Evolutionary conservation across 805 yeast species (phyloP).

Genomic region (Cyberlindnera saturnus): DNA sequence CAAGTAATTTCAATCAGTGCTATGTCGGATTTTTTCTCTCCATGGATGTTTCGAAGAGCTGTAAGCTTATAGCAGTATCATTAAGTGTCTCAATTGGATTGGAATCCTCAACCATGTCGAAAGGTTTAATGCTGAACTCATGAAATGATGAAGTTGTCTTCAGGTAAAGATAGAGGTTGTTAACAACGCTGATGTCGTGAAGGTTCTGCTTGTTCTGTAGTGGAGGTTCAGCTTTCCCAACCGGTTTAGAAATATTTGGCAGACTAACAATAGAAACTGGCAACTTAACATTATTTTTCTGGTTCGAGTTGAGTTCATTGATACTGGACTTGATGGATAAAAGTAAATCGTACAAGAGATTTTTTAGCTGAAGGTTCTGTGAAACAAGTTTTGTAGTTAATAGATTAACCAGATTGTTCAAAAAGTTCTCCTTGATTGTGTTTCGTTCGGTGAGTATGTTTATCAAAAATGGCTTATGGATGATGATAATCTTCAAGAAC

Average conservation of each 20-base stretch:
- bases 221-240: not conserved
- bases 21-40: conserved; percentile 39
- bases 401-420: conserved; percentile 41
- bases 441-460: conserved; percentile 37
- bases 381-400: conserved; percentile 39
- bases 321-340: conserved; percentile 41
- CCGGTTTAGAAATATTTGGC: conserved; percentile 17
- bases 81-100: conserved; percentile 40
- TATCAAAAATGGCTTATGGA: conserved; percentile 48
- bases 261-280: conserved; percentile 22
- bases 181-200: conserved; percentile 14
- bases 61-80: conserved; percentile 49
- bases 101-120: conserved; percentile 56
- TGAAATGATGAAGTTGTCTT: conserved; percentile 24
- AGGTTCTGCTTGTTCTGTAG: conserved; percentile 10
- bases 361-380: conserved; percentile 43
- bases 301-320: conserved; percentile 22
- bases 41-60: conserved; percentile 46
- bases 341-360: conserved; percentile 53
- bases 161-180: conserved; percentile 24
- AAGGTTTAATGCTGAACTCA: conserved; percentile 38
- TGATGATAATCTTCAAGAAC: conserved; percentile 48
- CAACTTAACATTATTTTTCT: conserved; percentile 21
- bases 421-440: conserved; percentile 38
- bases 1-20: not conserved